Base-by-base conservation (phyloP, 805 yeast species). In the Candida ortonii region DNA sequence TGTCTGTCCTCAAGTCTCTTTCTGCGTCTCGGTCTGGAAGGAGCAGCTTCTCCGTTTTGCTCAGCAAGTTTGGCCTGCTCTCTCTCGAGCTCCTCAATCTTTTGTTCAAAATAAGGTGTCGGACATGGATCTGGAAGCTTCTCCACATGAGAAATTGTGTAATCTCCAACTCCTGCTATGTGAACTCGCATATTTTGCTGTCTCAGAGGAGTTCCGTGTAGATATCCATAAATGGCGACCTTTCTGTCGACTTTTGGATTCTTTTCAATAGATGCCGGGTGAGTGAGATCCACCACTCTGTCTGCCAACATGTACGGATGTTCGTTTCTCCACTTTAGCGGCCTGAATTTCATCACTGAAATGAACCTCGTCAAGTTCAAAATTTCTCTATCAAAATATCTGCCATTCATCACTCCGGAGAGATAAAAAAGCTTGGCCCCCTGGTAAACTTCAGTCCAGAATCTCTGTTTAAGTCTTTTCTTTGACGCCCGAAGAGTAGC, bases 311-410 rank as follows among this genome's bases (percentile, higher is more conserved):
- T 59, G 56, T 93, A 93, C 4, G 97, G 95, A 66, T 93, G 99
- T 66, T 93, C 97, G 58, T 90, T 93, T 67, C 98, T 78, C 99
- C 99, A 93, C 60, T 93, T 93, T 50, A 94, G 69, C n/a, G 99
- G 99, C 55, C 98, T 76, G 63, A 94, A 94, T 60, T 94, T 93
- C 97, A 94, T 90, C 28, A 90, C 97, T 5, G 94, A 81, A 35
- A 93, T 84, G 57, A 94, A 93, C 47, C 99, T 71, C 3, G 95
- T 82, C 51, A 93, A 70, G 55, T 93, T 93, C 42, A 93, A 68
- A 42, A 93, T 84, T 59, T 93, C 99, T 50, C 98, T 73, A 60
- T 93, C 99, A 2, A 98, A 98, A 57, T 93, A 93, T 56, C 99
- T 77, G 25, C 98, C 98, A 55, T 93, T 94, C 33, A 93, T 73